Evolutionary conservation across 176 grass and related monocot genomes (phyloP).

Genomic region (Saccharum spontaneum): DNA sequence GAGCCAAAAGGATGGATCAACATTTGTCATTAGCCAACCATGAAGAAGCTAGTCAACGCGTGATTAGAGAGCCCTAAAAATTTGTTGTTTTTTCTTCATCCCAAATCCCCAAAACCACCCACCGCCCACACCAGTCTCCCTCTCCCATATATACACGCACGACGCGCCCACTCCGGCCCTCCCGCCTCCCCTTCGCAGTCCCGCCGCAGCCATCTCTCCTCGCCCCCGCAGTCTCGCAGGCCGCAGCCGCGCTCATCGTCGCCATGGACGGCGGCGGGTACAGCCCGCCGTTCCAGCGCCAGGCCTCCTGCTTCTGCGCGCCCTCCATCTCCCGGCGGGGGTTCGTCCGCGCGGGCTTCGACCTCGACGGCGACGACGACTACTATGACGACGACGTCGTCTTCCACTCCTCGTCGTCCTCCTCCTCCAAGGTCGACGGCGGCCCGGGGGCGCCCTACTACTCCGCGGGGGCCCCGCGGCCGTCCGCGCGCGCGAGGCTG

Average conservation of each 20-base stretch:
- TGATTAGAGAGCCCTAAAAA: neutral
- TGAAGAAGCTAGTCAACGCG: neutral
- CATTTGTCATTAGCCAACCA: neutral
- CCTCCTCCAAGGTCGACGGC: conserved; percentile 13
- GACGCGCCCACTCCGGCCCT: conserved; percentile 11
- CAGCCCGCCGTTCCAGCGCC: conserved; percentile 58
- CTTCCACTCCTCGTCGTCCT: neutral
- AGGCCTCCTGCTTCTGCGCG: conserved; percentile 63
- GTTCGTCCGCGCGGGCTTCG: conserved; percentile 49
- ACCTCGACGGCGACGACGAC: conserved; percentile 33
- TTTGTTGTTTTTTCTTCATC: neutral
- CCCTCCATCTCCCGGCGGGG: conserved; percentile 44
- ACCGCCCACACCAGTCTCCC: conserved; percentile 1
- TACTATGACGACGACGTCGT: conserved; percentile 22
- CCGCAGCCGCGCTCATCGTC: neutral
- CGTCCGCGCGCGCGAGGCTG: conserved; percentile 39
- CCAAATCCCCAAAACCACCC: conserved; percentile 25
- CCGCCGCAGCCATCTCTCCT: neutral
- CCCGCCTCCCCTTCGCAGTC: neutral
- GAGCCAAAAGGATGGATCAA: neutral
- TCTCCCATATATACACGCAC: conserved; percentile 31
- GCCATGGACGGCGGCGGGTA: conserved; percentile 55
- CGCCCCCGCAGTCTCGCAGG: neutral
- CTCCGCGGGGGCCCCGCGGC: neutral
- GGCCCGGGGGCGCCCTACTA: neutral